Conservation (phyloP, 345 rosid species). For the Combretum micranthum region DNA sequence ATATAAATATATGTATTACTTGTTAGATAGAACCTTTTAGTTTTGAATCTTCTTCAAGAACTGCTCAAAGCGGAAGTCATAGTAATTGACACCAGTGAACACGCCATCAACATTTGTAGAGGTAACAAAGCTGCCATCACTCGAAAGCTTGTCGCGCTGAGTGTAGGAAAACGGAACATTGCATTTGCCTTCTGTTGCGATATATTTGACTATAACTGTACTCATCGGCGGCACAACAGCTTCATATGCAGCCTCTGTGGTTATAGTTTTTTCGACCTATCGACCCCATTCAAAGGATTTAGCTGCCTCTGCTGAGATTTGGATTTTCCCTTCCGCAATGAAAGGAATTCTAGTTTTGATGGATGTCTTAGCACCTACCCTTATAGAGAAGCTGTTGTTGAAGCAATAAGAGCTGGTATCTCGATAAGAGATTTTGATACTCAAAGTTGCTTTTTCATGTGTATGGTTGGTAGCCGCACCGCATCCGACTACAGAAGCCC, state of each 20-base stretch:
- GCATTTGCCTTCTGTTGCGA: not conserved
- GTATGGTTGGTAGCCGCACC: not conserved
- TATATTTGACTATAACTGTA: not conserved
- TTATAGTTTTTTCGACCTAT: not conserved
- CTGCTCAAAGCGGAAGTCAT: not conserved
- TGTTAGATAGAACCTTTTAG: too few species aligned
- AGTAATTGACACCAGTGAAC: not conserved
- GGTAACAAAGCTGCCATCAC: not conserved
- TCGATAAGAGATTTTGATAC: not conserved
- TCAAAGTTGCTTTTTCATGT: not conserved
- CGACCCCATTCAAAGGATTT: not conserved
- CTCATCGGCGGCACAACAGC: conserved; percentile 7
- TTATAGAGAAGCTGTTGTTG: not conserved
- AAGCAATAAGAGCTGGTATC: not conserved
- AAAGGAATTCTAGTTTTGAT: not conserved
- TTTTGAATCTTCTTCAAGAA: too few species aligned
- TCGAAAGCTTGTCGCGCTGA: not conserved
- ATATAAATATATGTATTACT: too few species aligned
- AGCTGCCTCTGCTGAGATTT: not conserved
- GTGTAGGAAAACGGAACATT: not conserved
- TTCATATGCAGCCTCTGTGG: not conserved
- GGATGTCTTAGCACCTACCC: not conserved
- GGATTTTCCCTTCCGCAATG: not conserved
- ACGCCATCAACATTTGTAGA: not conserved
- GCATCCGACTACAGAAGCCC: not conserved